A percentile compares a stretch with the other conserved stretches of the same genome.
These are phyloP conservation scores for Centrapalus pauciflorus DNA, from an alignment of 129 eudicot species.

Conservation along the genomic window DNA sequence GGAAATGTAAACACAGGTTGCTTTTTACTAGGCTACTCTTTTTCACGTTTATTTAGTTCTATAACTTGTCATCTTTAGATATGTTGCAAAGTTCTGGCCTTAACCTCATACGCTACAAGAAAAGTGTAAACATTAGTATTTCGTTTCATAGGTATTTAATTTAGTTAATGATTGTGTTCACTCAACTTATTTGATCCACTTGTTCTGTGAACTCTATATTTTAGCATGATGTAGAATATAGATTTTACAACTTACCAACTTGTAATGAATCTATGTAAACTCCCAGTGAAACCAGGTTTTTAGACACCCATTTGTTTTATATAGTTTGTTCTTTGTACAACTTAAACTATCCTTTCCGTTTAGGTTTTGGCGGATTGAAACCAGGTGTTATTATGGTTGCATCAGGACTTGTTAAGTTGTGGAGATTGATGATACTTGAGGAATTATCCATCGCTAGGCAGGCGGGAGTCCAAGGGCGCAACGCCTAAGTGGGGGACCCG, in stretches of 20 bases:
- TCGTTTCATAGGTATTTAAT: neutral
- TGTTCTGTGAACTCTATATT: neutral
- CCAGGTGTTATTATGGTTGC: neutral
- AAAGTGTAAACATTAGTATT: neutral
- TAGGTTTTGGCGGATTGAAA: neutral
- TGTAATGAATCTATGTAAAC: neutral
- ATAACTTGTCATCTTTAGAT: neutral
- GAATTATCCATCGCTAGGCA: too few relatives aligned
- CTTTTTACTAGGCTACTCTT: neutral
- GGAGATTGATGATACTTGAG: too few relatives aligned
- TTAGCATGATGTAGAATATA: neutral
- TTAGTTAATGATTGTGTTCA: neutral
- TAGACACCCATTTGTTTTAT: neutral
- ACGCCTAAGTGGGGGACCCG: too few relatives aligned
- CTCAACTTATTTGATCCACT: neutral
- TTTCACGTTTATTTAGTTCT: neutral
- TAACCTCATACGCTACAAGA: neutral
- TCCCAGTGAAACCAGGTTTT: neutral
- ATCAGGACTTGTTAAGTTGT: neutral
- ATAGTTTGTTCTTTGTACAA: neutral
- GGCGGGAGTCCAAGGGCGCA: too few relatives aligned
- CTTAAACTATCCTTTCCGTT: neutral
- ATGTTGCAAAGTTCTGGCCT: neutral
- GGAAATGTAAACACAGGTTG: slow-evolving; percentile 80
- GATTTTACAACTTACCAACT: neutral